These are phyloP conservation scores for Penicillium sp. DNA, from an alignment of 2,329 filamentous ascomycete genomes.

Conservation along the genomic window DNA sequence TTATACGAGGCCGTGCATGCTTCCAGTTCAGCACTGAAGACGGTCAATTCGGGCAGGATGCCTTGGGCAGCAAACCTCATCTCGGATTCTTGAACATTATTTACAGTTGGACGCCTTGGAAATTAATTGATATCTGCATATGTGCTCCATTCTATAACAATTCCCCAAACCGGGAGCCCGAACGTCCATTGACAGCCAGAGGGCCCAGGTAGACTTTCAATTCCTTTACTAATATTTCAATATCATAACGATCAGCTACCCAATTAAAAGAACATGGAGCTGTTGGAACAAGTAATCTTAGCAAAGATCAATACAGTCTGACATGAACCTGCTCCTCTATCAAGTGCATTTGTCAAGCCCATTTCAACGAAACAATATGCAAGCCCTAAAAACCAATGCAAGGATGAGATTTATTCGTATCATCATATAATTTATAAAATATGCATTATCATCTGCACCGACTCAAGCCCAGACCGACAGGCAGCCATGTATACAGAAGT, in stretches of 20 bases:
- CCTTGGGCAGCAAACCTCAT: neutral
- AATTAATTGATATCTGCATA: neutral
- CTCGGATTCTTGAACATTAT: neutral
- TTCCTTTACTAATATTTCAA: neutral
- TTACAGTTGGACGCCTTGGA: neutral
- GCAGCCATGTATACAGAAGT: neutral
- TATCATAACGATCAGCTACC: neutral
- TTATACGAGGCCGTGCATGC: slow-evolving; percentile 1
- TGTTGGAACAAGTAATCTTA: neutral
- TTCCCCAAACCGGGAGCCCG: neutral
- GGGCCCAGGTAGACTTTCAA: neutral
- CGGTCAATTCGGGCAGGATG: neutral
- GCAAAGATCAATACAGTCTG: neutral
- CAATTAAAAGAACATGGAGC: neutral
- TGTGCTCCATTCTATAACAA: neutral
- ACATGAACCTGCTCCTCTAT: neutral
- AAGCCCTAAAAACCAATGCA: neutral
- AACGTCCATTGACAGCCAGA: neutral
- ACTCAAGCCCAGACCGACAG: neutral
- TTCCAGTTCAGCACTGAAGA: neutral
- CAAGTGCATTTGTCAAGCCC: neutral
- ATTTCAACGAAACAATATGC: neutral
- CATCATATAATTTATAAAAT: neutral
- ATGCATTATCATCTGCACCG: neutral
- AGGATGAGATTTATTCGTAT: neutral